phyloP scores from a whole-genome alignment of 129 eudicot species.

The Tagetes patula region DNA sequence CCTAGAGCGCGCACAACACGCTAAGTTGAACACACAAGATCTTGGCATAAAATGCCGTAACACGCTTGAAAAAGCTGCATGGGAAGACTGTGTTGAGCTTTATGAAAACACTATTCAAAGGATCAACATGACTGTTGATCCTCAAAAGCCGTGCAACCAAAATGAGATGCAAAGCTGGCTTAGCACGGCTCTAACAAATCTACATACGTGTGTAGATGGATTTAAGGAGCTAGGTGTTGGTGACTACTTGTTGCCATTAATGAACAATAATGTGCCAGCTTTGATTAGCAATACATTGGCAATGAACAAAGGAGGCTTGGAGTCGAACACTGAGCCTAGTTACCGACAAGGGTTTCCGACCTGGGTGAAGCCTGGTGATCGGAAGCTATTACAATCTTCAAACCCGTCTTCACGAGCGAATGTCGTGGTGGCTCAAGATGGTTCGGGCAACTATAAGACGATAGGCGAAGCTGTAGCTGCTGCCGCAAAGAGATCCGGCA shows the following conservation, averaged over 20 bases:
- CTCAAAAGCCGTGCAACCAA: constrained; percentile 42
- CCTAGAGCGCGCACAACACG: constrained; percentile 46
- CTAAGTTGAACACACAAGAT: constrained; percentile 31
- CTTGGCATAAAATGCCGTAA: constrained; percentile 58
- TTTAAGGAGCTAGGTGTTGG: constrained; percentile 50
- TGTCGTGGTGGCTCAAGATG: constrained; percentile 65
- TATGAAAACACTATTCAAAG: constrained; percentile 49
- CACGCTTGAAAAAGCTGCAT: constrained; percentile 66
- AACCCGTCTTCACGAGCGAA: constrained; percentile 35
- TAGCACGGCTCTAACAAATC: constrained; percentile 47
- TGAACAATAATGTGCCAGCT: constrained; percentile 41
- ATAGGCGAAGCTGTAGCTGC: constrained; percentile 50
- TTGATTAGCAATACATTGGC: constrained; percentile 56
- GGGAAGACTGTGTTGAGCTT: constrained; percentile 73
- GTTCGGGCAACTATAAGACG: constrained; percentile 57
- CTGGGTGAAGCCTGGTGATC: constrained; percentile 58
- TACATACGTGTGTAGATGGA: constrained; percentile 55
- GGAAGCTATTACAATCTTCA: constrained; percentile 44
- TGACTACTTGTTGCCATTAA: constrained; percentile 38
- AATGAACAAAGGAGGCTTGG: constrained; percentile 41
- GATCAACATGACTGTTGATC: constrained; percentile 55
- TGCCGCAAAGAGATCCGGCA: constrained; percentile 39
- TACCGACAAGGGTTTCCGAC: constrained; percentile 44
- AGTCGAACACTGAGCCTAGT: constrained; percentile 2
- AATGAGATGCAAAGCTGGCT: constrained; percentile 51